Evolutionary conservation across 2,329 filamentous ascomycete genomes (phyloP).

Genomic region (Fusarium ambrosium): DNA sequence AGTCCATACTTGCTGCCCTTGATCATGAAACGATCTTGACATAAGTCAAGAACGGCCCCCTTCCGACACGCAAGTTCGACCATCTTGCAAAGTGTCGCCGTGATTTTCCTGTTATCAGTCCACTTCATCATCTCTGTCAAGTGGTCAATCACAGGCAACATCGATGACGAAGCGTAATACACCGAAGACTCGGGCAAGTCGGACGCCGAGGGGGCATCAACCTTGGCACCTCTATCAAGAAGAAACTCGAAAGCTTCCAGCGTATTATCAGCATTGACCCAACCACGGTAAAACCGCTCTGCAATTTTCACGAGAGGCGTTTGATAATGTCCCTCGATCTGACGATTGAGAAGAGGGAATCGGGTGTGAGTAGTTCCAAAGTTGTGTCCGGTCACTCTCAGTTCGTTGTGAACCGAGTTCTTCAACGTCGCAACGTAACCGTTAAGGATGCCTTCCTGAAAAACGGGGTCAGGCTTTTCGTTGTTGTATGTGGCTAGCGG

Average conservation of each 20-base stretch:
- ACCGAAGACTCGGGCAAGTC: neutral
- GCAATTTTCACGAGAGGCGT: neutral
- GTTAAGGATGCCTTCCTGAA: neutral
- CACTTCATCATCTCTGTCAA: conserved; percentile 21
- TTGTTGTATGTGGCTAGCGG: neutral
- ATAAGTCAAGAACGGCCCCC: conserved; percentile 20
- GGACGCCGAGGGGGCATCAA: conserved; percentile 1
- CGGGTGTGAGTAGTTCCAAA: neutral
- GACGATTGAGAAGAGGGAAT: neutral
- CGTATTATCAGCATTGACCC: neutral
- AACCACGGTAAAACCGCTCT: neutral
- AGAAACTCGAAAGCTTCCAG: neutral
- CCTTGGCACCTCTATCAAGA: neutral
- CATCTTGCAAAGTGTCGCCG: neutral
- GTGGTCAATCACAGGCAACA: conserved; percentile 8
- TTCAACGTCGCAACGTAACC: neutral
- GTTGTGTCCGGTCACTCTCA: neutral
- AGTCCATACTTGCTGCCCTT: neutral
- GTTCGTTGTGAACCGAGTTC: neutral
- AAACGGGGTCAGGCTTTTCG: neutral
- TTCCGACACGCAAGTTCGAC: neutral
- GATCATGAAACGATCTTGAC: conserved; percentile 11
- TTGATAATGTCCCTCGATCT: neutral
- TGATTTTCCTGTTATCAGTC: neutral
- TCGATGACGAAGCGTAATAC: neutral